Percentiles rank a stretch among this genome's conserved stretches.
These are phyloP conservation scores for Crepidotus variabilis DNA, from an alignment of 768 basidiomycete species.

Conservation along the genomic window DNA sequence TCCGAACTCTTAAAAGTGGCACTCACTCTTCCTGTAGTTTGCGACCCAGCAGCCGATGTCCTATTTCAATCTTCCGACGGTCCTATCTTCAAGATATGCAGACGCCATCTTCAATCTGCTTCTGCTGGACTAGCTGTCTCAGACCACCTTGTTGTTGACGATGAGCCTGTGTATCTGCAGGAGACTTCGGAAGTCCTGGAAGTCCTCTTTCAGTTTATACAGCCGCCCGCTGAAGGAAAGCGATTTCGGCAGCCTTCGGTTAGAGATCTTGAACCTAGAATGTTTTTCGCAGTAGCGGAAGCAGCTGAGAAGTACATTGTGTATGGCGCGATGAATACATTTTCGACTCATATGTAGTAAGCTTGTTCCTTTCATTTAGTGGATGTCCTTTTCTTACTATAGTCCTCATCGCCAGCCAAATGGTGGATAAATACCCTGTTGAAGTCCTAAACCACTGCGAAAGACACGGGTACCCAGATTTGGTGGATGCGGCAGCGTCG, in stretches of 20 bases:
- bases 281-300: constrained; percentile 13
- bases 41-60: constrained; percentile 1
- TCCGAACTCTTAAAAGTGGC: too few species aligned
- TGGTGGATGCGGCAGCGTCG: constrained; percentile 1
- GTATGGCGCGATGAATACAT: constrained; percentile 20
- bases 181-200: constrained; percentile 6
- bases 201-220: constrained; percentile 10
- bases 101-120: not conserved
- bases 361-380: not conserved
- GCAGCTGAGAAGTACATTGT: constrained; percentile 22
- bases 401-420: not conserved
- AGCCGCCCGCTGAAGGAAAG: not conserved
- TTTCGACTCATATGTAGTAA: constrained; percentile 14
- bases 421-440: constrained; percentile 1
- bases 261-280: not conserved
- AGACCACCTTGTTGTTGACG: not conserved
- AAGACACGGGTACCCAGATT: constrained; percentile 7
- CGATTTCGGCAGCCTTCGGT: constrained; percentile 6
- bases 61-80: constrained; percentile 2
- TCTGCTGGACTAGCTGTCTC: constrained; percentile 1
- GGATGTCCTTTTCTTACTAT: not conserved
- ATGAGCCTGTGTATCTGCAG: not conserved
- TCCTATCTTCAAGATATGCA: not conserved
- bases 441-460: constrained; percentile 4
- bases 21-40: not conserved